phyloP scores from a whole-genome alignment of 2,329 filamentous ascomycete genomes.

The Coniosporium tulheliwenetii region DNA sequence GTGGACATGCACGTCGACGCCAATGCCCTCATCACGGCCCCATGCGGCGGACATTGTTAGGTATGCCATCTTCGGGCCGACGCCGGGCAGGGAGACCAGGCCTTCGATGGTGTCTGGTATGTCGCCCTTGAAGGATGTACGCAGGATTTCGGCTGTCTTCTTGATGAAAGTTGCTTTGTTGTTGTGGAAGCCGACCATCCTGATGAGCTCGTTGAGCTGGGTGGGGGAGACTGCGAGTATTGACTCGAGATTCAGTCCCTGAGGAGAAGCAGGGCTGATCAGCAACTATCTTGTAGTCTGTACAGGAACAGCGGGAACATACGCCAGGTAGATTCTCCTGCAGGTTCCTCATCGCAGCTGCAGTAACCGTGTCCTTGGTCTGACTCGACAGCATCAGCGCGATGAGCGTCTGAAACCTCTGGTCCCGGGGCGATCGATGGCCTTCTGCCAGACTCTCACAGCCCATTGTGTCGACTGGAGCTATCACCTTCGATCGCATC shows the following conservation, averaged over 20 bases:
- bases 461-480: constrained; percentile 94
- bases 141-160: constrained; percentile 54
- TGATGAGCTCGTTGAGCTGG: constrained; percentile 57
- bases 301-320: constrained; percentile 2
- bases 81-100: constrained; percentile 63
- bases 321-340: constrained; percentile 53
- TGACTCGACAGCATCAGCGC: constrained; percentile 84
- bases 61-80: constrained; percentile 91
- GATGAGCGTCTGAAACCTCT: constrained; percentile 73
- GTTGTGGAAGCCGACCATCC: constrained; percentile 83
- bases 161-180: constrained; percentile 83
- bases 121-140: constrained; percentile 54
- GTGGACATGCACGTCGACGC: constrained; percentile 90
- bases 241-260: constrained; percentile 55
- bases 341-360: constrained; percentile 64
- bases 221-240: constrained; percentile 56
- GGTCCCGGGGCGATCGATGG: constrained; percentile 33
- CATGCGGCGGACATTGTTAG: constrained; percentile 67
- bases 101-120: constrained; percentile 68
- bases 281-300: background rate
- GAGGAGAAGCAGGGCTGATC: background rate
- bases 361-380: constrained; percentile 85
- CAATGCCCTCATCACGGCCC: constrained; percentile 61
- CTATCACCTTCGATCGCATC: constrained; percentile 59
- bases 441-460: constrained; percentile 62